Evolutionary conservation across 345 rosid genomes (phyloP).

Genomic region (Leavenworthia alabamica): DNA sequence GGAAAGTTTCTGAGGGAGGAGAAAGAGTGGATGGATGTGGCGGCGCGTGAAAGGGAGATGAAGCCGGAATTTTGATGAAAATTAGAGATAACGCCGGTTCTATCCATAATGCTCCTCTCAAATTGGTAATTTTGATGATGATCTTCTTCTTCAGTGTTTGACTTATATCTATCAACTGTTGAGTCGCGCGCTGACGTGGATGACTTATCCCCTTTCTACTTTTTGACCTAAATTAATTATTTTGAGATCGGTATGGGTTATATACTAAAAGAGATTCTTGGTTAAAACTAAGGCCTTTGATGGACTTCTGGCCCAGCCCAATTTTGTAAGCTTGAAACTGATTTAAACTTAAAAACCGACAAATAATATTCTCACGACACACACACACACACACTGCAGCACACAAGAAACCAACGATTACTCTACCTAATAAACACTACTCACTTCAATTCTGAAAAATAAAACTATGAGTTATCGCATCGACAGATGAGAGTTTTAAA

Average conservation of each 20-base stretch:
- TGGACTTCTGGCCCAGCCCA: background rate
- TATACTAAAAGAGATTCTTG: too few species aligned
- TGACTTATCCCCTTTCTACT: background rate
- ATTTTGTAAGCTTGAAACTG: background rate
- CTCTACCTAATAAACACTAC: conserved; percentile 16
- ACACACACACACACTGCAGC: conserved; percentile 14
- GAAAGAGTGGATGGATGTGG: background rate
- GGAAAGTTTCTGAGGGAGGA: conserved; percentile 8
- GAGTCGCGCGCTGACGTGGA: background rate
- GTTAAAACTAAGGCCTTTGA: background rate
- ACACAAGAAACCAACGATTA: conserved; percentile 6
- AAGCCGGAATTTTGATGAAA: conserved; percentile 36
- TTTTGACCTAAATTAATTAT: background rate
- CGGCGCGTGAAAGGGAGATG: conserved; percentile 30
- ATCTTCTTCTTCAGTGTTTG: background rate
- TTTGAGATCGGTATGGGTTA: too few species aligned
- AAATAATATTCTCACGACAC: conserved; percentile 13
- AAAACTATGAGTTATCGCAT: background rate
- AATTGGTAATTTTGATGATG: background rate
- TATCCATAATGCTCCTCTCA: conserved; percentile 49
- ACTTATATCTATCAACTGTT: background rate
- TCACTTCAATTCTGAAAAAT: background rate
- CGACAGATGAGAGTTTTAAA: background rate
- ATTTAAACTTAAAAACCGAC: background rate
- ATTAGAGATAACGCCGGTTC: conserved; percentile 28